Evolutionary conservation across 2,329 filamentous ascomycete species (phyloP).

Genomic region (Kalmusia sp.): DNA sequence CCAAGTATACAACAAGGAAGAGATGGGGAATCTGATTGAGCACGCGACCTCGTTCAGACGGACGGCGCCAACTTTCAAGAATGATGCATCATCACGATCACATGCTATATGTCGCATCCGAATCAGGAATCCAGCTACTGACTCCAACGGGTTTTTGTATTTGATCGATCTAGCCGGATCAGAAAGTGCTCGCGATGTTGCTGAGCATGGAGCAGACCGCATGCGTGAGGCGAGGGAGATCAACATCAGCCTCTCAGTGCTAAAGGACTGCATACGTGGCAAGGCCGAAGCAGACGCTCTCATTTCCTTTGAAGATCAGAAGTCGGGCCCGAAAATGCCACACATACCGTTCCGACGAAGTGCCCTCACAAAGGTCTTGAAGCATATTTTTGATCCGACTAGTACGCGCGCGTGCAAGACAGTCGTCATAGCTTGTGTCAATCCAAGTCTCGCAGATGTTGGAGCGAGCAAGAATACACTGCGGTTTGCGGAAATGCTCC

Average conservation of each 20-base stretch:
- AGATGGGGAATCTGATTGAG: slow-evolving; percentile 46
- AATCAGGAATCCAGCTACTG: slow-evolving; percentile 42
- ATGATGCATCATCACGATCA: slow-evolving; percentile 57
- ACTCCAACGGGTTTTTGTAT: slow-evolving; percentile 54
- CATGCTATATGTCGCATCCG: slow-evolving; percentile 59
- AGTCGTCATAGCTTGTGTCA: slow-evolving; percentile 57
- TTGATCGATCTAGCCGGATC: slow-evolving; percentile 59
- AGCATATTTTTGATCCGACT: slow-evolving; percentile 58
- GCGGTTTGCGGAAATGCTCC: slow-evolving; percentile 58
- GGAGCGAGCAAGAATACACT: slow-evolving; percentile 58
- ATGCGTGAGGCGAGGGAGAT: slow-evolving; percentile 58
- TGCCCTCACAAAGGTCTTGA: slow-evolving; percentile 57
- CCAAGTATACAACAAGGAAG: slow-evolving; percentile 33
- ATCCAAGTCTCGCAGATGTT: slow-evolving; percentile 55
- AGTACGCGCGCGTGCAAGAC: slow-evolving; percentile 51
- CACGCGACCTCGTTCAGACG: slow-evolving; percentile 49
- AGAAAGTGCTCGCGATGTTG: slow-evolving; percentile 55
- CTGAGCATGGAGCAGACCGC: slow-evolving; percentile 50
- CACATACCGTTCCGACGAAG: slow-evolving; percentile 58
- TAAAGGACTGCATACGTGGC: slow-evolving; percentile 62
- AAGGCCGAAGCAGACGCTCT: slow-evolving; percentile 46
- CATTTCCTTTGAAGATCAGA: slow-evolving; percentile 1
- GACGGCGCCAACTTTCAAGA: slow-evolving; percentile 55
- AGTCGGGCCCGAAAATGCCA: slow-evolving; percentile 31
- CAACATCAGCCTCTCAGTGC: slow-evolving; percentile 57